Percentiles rank a stretch among this genome's conserved stretches.
phyloP scores from a whole-genome alignment of 768 basidiomycete genomes.

The Coprinopsis sp. region DNA sequence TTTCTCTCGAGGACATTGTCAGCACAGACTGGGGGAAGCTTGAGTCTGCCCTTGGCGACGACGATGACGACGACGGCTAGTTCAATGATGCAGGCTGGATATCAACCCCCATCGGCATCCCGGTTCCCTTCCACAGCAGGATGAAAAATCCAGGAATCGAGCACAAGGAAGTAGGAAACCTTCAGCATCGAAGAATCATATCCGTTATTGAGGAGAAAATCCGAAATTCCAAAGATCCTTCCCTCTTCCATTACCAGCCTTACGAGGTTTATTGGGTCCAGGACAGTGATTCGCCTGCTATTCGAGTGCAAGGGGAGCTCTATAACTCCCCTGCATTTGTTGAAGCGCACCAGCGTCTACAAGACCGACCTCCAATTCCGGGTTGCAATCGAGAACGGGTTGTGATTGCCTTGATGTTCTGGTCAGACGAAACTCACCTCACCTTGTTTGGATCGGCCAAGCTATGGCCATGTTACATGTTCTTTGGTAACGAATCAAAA shows the following conservation, averaged over 20 bases:
- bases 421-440: slow-evolving; percentile 17
- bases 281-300: not conserved
- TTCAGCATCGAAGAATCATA: not conserved
- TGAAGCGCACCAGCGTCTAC: slow-evolving; percentile 12
- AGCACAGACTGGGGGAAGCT: not conserved
- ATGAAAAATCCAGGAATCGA: not conserved
- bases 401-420: slow-evolving; percentile 24
- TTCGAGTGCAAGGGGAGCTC: slow-evolving; percentile 15
- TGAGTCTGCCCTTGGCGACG: not conserved
- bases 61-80: not conserved
- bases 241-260: slow-evolving; percentile 13
- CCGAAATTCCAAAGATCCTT: not conserved
- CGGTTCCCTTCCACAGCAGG: not conserved
- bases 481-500: slow-evolving; percentile 18
- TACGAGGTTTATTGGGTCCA: slow-evolving; percentile 9
- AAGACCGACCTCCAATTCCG: not conserved
- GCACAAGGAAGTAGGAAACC: not conserved
- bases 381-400: slow-evolving; percentile 14
- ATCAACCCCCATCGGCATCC: not conserved
- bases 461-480: slow-evolving; percentile 17
- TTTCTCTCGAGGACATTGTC: not conserved
- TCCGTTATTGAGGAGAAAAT: not conserved
- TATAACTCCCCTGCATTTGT: slow-evolving; percentile 18
- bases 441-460: slow-evolving; percentile 13
- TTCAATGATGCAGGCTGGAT: not conserved